These are phyloP conservation scores for Piper longum DNA, from an alignment of 164 flowering plant genomes.

Conservation along the genomic window DNA sequence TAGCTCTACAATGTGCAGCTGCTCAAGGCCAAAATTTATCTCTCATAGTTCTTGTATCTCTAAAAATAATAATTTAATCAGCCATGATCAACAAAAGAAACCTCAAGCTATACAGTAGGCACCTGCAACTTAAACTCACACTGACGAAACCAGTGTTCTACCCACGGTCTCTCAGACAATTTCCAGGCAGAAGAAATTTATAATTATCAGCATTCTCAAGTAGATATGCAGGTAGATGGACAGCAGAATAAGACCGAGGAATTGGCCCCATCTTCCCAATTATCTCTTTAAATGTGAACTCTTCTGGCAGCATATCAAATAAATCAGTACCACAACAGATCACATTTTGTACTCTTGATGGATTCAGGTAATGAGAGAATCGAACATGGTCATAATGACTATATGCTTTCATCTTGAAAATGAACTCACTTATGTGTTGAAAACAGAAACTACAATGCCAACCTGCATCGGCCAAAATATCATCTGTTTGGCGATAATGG, in stretches of 20 bases:
- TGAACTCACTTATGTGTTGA: slow-evolving; percentile 62
- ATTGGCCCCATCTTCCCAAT: slow-evolving; percentile 78
- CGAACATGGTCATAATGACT: slow-evolving; percentile 77
- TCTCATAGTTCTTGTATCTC: not conserved
- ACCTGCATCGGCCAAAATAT: slow-evolving; percentile 65
- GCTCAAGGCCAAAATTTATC: not conserved
- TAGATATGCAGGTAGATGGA: slow-evolving; percentile 66
- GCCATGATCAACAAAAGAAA: slow-evolving; percentile 1
- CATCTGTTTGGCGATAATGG: slow-evolving; percentile 64
- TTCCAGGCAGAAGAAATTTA: slow-evolving; percentile 74
- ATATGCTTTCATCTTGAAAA: slow-evolving; percentile 92
- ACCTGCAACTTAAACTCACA: not conserved
- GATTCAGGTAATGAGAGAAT: slow-evolving; percentile 59
- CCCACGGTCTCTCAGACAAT: slow-evolving; percentile 59
- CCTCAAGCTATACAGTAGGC: slow-evolving; percentile 2
- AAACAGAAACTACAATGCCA: slow-evolving; percentile 99
- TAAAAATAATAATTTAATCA: slow-evolving; percentile 1
- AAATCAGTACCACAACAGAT: slow-evolving; percentile 70
- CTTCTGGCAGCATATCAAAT: slow-evolving; percentile 93
- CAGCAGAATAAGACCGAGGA: slow-evolving; percentile 69
- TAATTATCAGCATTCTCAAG: slow-evolving; percentile 55
- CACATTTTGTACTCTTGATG: slow-evolving; percentile 54
- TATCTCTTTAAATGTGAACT: slow-evolving; percentile 73
- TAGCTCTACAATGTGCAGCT: slow-evolving; percentile 1
- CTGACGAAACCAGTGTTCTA: slow-evolving; percentile 11